phyloP scores from a whole-genome alignment of 129 eudicot species.

The Escallonia herrerae region DNA sequence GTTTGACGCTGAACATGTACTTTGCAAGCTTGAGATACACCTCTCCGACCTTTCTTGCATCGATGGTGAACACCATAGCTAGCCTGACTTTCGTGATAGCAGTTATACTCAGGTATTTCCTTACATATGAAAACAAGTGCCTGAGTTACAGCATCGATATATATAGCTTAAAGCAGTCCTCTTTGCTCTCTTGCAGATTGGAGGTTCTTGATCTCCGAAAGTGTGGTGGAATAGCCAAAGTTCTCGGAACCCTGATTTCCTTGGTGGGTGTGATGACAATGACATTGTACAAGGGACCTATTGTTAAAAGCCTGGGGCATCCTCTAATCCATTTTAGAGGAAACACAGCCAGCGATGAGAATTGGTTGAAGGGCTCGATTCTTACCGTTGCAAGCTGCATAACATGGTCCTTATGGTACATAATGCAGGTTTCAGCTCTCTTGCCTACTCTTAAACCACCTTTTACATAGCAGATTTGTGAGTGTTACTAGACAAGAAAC shows the following conservation, averaged over 20 bases:
- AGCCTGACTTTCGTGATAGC: constrained; percentile 58
- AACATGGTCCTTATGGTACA: constrained; percentile 72
- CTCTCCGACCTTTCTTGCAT: constrained; percentile 58
- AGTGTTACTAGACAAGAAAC: background rate
- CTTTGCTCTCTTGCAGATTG: constrained; percentile 30
- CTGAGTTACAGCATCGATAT: no score
- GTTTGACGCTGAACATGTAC: constrained; percentile 62
- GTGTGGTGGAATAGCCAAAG: constrained; percentile 56
- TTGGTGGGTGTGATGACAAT: constrained; percentile 56
- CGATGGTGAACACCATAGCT: constrained; percentile 67
- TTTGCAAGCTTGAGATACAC: constrained; percentile 62
- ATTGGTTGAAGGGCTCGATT: constrained; percentile 61
- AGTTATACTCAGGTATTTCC: constrained; percentile 41
- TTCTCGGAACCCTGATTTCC: constrained; percentile 48
- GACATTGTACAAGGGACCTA: constrained; percentile 59
- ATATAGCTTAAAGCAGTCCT: no score
- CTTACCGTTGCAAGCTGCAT: constrained; percentile 55
- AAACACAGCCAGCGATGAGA: constrained; percentile 22
- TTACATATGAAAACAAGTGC: no score
- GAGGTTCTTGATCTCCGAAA: constrained; percentile 43
- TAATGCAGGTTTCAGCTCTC: constrained; percentile 57
- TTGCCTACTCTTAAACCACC: background rate
- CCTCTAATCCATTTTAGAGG: constrained; percentile 36
- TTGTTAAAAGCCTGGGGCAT: constrained; percentile 33
- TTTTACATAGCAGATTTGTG: background rate